These are phyloP conservation scores for Moesziomyces sp. DNA, from an alignment of 1,284 basidiomycete genomes.

Conservation along the genomic window DNA sequence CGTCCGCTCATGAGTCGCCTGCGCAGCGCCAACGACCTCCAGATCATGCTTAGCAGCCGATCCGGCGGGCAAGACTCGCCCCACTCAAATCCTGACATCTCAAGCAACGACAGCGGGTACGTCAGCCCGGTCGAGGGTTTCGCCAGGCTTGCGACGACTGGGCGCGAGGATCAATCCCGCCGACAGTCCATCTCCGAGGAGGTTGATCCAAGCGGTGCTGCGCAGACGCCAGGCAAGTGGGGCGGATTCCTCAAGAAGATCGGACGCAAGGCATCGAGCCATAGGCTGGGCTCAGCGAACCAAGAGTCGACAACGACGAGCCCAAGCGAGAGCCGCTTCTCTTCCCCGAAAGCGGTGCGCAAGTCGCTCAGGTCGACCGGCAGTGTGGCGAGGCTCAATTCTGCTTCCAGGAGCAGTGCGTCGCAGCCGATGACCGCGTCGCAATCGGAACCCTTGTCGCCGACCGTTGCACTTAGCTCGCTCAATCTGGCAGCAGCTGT, in stretches of 20 bases:
- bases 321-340: constrained; percentile 21
- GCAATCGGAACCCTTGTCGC: constrained; percentile 21
- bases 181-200: constrained; percentile 8
- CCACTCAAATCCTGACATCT: constrained; percentile 17
- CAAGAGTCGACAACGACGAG: constrained; percentile 17
- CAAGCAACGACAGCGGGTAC: constrained; percentile 24
- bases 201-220: constrained; percentile 4
- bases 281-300: constrained; percentile 16
- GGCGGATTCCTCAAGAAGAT: constrained; percentile 50
- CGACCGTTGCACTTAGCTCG: constrained; percentile 11
- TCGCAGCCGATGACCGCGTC: constrained; percentile 20
- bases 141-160: constrained; percentile 12
- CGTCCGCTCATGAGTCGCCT: constrained; percentile 29
- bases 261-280: constrained; percentile 45
- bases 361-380: constrained; percentile 26
- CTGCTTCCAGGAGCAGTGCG: constrained; percentile 9
- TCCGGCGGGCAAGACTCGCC: constrained; percentile 14
- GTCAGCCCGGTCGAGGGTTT: constrained; percentile 10
- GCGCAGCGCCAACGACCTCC: constrained; percentile 45
- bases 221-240: constrained; percentile 34
- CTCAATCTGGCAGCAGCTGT: constrained; percentile 16
- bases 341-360: constrained; percentile 26
- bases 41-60: constrained; percentile 12
- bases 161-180: constrained; percentile 15
- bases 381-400: constrained; percentile 11